phyloP scores from a whole-genome alignment of 257 asterid genomes.

The Verbena officinalis region DNA sequence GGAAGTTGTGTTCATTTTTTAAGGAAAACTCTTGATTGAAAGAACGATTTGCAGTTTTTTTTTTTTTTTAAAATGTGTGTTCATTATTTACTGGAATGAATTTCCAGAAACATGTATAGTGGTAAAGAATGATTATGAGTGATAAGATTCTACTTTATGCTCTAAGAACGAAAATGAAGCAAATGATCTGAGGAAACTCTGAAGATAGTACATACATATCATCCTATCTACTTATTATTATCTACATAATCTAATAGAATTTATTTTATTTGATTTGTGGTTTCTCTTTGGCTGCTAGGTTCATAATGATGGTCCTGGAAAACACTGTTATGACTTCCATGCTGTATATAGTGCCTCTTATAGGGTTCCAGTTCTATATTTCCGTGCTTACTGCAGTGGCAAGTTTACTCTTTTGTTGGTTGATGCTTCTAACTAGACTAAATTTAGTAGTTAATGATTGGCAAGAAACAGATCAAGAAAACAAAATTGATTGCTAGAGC shows the following conservation, averaged over 20 bases:
- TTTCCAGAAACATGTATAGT: neutral
- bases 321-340: conserved; percentile 74
- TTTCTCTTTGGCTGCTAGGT: conserved; percentile 47
- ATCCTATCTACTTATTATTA: neutral
- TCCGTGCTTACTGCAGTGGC: conserved; percentile 77
- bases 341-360: conserved; percentile 68
- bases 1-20: neutral
- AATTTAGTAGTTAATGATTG: too few species aligned
- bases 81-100: neutral
- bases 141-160: neutral
- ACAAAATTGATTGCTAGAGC: too few species aligned
- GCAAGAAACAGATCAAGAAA: too few species aligned
- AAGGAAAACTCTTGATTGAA: neutral
- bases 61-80: neutral
- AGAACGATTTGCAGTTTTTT: neutral
- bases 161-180: neutral
- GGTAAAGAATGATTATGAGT: neutral
- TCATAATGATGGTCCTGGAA: conserved; percentile 37
- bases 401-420: conserved; percentile 34
- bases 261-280: neutral
- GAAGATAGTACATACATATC: neutral
- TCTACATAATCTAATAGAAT: conserved; percentile 1
- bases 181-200: conserved; percentile 2
- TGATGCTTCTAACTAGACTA: too few species aligned
- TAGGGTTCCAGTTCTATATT: conserved; percentile 85